Percentiles rank a stretch among this genome's conserved stretches.
Conservation (phyloP, 805 yeast species). For the Priceomyces medius region DNA sequence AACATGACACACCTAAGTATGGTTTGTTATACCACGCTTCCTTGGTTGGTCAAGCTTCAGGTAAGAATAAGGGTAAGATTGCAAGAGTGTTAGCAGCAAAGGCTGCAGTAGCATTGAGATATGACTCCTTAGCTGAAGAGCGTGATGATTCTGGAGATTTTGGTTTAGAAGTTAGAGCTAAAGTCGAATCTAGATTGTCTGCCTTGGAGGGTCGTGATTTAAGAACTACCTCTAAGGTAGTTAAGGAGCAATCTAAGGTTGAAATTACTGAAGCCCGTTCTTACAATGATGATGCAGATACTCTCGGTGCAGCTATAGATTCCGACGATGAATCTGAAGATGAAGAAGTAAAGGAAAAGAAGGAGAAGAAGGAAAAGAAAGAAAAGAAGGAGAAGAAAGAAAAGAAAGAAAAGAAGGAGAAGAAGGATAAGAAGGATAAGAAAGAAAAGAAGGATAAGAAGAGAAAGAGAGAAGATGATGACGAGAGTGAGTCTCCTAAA, state of each 20-base stretch:
- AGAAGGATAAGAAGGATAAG: slow-evolving; percentile 28
- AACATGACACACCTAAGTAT: slow-evolving; percentile 97
- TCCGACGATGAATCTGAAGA: slow-evolving; percentile 33
- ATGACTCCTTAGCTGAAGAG: slow-evolving; percentile 95
- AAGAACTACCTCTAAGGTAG: slow-evolving; percentile 82
- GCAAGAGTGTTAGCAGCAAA: slow-evolving; percentile 98
- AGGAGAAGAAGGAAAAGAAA: slow-evolving; percentile 29
- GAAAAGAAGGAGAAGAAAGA: slow-evolving; percentile 25
- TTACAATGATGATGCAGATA: slow-evolving; percentile 95
- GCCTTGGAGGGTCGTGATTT: slow-evolving; percentile 95
- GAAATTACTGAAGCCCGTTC: slow-evolving; percentile 82
- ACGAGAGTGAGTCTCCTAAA: slow-evolving; percentile 12
- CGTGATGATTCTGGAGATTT: slow-evolving; percentile 93
- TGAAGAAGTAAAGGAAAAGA: slow-evolving; percentile 29
- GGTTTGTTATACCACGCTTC: slow-evolving; percentile 97
- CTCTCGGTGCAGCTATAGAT: slow-evolving; percentile 42
- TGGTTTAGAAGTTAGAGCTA: slow-evolving; percentile 87
- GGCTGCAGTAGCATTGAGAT: slow-evolving; percentile 95
- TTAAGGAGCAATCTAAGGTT: slow-evolving; percentile 80
- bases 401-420: slow-evolving; percentile 21
- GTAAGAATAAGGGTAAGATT: slow-evolving; percentile 97
- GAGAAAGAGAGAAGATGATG: slow-evolving; percentile 19
- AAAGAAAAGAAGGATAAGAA: slow-evolving; percentile 24
- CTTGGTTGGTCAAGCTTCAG: slow-evolving; percentile 95
- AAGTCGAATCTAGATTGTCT: slow-evolving; percentile 92